These are phyloP conservation scores for Scheffersomyces insectosa DNA, from an alignment of 1,139 yeast genomes.

Conservation along the genomic window DNA sequence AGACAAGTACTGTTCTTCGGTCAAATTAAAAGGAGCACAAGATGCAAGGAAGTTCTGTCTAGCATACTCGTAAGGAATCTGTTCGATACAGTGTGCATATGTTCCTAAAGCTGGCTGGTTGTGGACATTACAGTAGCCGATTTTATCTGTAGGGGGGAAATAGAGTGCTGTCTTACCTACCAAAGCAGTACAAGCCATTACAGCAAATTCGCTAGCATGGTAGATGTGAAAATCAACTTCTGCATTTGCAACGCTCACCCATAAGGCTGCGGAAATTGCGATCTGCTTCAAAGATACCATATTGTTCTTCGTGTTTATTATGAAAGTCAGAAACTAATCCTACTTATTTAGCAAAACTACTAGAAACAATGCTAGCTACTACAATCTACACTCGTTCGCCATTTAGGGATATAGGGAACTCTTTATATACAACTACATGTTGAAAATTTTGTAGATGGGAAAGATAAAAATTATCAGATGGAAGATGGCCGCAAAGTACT, in stretches of 20 bases:
- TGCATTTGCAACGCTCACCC: not conserved
- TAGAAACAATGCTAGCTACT: too few relatives aligned
- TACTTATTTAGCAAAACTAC: too few relatives aligned
- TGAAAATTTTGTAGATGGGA: not conserved
- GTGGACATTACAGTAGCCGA: constrained; percentile 31
- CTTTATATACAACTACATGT: not conserved
- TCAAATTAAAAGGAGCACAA: constrained; percentile 26
- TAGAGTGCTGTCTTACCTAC: constrained; percentile 26
- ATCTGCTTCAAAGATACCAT: not conserved
- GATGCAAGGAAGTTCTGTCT: constrained; percentile 24
- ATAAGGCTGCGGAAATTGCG: not conserved
- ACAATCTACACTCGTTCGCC: too few relatives aligned
- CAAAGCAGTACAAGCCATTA: constrained; percentile 27
- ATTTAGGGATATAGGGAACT: not conserved
- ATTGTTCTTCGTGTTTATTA: not conserved
- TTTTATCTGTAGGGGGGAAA: constrained; percentile 25
- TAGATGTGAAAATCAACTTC: constrained; percentile 4
- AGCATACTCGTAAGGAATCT: constrained; percentile 25
- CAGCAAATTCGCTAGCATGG: constrained; percentile 11
- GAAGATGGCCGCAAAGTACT: not conserved
- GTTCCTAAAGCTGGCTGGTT: constrained; percentile 42
- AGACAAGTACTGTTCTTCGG: constrained; percentile 27
- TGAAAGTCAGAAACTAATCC: too few relatives aligned
- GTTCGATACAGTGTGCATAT: constrained; percentile 35
- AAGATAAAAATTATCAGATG: constrained; percentile 1